Evolutionary conservation across 176 grass and related monocot species (phyloP).

Genomic region (Phyllostachys edulis): DNA sequence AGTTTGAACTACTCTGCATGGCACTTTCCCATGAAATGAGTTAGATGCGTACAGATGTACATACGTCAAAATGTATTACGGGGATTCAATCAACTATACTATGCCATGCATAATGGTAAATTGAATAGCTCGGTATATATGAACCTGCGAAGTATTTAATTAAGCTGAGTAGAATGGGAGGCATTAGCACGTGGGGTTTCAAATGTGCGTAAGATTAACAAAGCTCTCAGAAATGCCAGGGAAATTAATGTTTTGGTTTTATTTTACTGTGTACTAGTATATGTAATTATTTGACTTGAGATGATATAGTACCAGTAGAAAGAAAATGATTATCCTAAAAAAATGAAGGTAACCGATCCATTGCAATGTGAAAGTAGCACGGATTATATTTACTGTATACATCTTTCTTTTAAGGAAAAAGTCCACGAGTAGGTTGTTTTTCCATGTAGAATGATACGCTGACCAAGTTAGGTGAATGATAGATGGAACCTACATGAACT

Average conservation of each 20-base stretch:
- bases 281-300: background rate
- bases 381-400: background rate
- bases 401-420: background rate
- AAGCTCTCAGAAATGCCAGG: background rate
- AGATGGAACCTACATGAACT: no score
- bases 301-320: background rate
- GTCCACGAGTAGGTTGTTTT: no score
- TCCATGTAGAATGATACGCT: no score
- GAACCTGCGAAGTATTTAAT: background rate
- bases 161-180: background rate
- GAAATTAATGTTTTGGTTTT: background rate
- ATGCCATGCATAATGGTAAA: background rate
- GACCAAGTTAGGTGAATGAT: no score
- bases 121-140: background rate
- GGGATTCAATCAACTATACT: background rate
- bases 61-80: background rate
- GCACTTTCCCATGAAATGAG: constrained; percentile 2
- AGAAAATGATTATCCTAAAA: background rate
- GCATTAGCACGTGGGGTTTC: background rate
- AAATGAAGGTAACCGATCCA: background rate
- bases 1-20: constrained; percentile 4
- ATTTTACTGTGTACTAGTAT: background rate
- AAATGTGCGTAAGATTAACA: background rate
- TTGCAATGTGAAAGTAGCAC: background rate
- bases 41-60: background rate